Evolutionary conservation across 2,329 filamentous ascomycete species (phyloP).

Genomic region (Magnaporthales sp.): DNA sequence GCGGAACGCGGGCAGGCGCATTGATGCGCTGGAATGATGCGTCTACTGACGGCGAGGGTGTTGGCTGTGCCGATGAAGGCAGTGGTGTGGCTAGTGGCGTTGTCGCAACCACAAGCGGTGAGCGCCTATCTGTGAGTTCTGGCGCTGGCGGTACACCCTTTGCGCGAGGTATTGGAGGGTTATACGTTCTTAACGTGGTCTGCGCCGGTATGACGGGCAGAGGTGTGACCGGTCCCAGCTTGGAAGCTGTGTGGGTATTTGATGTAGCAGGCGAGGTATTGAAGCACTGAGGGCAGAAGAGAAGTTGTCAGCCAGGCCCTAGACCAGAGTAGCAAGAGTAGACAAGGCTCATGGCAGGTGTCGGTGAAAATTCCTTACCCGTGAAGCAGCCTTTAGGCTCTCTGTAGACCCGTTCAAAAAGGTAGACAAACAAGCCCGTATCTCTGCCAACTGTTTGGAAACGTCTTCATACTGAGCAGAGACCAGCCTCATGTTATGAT

Average conservation of each 20-base stretch:
- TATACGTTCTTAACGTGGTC: not conserved
- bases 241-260: not conserved
- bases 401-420: slow-evolving; percentile 16
- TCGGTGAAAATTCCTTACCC: slow-evolving; percentile 16
- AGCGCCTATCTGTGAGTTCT: not conserved
- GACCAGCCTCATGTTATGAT: slow-evolving; percentile 23
- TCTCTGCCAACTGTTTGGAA: slow-evolving; percentile 23
- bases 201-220: not conserved
- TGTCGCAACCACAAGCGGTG: not conserved
- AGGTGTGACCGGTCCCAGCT: not conserved
- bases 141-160: not conserved
- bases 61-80: not conserved
- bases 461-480: slow-evolving; percentile 23
- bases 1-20: slow-evolving; percentile 8
- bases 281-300: not conserved
- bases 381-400: slow-evolving; percentile 21
- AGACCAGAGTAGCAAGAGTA: not conserved
- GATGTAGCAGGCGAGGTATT: not conserved
- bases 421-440: slow-evolving; percentile 19
- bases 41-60: not conserved
- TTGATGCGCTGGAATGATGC: not conserved
- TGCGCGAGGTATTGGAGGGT: not conserved
- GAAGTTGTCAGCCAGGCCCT: not conserved
- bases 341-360: not conserved
- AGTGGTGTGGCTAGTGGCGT: not conserved